These are phyloP conservation scores for Pseudogymnoascus sp. DNA, from an alignment of 2,329 filamentous ascomycete genomes.

Conservation along the genomic window DNA sequence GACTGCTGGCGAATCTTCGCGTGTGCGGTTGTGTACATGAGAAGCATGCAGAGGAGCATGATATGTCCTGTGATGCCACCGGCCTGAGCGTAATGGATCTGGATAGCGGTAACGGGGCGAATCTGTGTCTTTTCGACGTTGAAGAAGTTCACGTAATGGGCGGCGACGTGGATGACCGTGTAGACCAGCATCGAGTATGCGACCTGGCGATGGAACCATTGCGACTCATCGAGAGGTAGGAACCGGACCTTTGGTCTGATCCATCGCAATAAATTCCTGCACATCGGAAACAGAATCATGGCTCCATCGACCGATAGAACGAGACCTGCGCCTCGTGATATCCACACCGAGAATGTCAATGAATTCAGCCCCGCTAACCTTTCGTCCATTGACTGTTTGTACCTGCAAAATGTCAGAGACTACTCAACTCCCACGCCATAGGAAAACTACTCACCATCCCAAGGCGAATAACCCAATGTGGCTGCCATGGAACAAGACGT, in stretches of 20 bases:
- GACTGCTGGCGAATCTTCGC: constrained; percentile 91
- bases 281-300: constrained; percentile 89
- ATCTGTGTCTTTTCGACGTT: constrained; percentile 85
- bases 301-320: constrained; percentile 76
- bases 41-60: constrained; percentile 97
- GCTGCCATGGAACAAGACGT: constrained; percentile 70
- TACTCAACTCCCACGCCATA: constrained; percentile 20
- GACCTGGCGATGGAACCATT: constrained; percentile 94
- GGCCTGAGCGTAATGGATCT: constrained; percentile 86
- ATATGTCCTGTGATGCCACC: constrained; percentile 93
- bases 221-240: constrained; percentile 88
- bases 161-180: constrained; percentile 64
- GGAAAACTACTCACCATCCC: constrained; percentile 58
- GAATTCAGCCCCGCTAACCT: constrained; percentile 71
- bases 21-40: constrained; percentile 97
- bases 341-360: constrained; percentile 85
- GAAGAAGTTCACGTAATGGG: constrained; percentile 98
- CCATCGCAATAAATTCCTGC: constrained; percentile 77
- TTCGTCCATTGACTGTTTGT: constrained; percentile 61
- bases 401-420: constrained; percentile 45
- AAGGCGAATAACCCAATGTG: constrained; percentile 73
- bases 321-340: constrained; percentile 87
- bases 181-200: constrained; percentile 85
- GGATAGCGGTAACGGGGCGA: constrained; percentile 67
- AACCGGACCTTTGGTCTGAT: constrained; percentile 81